Percentiles rank a stretch among this genome's conserved stretches.
phyloP scores from a whole-genome alignment of 2,329 filamentous ascomycete species.

The Tolypocladium pustulatum region DNA sequence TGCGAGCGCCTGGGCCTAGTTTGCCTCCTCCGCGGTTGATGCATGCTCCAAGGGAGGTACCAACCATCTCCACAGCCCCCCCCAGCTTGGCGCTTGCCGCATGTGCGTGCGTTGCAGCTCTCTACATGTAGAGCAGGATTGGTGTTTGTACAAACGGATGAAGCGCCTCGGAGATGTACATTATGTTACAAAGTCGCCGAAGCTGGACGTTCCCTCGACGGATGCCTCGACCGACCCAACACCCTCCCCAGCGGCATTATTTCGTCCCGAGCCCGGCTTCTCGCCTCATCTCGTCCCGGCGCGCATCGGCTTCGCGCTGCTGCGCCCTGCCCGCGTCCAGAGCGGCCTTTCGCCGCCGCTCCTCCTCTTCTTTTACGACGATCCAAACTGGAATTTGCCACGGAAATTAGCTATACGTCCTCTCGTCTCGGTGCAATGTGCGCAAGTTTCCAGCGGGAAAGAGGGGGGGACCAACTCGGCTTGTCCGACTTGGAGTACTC shows the following conservation, averaged over 20 bases:
- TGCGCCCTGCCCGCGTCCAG: conserved; percentile 23
- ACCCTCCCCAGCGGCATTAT: conserved; percentile 5
- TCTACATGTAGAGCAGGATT: neutral
- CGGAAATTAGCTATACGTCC: neutral
- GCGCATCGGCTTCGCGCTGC: conserved; percentile 30
- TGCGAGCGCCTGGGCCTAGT: neutral
- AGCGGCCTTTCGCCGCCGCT: conserved; percentile 26
- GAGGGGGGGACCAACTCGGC: conserved; percentile 54
- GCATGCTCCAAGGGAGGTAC: neutral
- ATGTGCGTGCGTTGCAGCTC: neutral
- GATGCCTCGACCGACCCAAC: neutral
- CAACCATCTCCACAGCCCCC: neutral
- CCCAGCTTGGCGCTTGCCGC: neutral
- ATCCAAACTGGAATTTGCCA: conserved; percentile 32
- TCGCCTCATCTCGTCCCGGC: conserved; percentile 37
- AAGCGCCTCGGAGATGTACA: neutral
- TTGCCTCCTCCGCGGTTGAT: neutral
- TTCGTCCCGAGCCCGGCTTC: conserved; percentile 33
- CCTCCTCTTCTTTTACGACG: conserved; percentile 38
- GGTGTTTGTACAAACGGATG: neutral
- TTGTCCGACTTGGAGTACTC: conserved; percentile 85
- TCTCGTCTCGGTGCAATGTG: conserved; percentile 3
- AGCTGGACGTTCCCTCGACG: neutral
- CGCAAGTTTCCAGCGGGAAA: neutral
- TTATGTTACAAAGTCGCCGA: neutral